phyloP scores from a whole-genome alignment of 768 basidiomycete genomes.

The Phlebiopsis gigantea region DNA sequence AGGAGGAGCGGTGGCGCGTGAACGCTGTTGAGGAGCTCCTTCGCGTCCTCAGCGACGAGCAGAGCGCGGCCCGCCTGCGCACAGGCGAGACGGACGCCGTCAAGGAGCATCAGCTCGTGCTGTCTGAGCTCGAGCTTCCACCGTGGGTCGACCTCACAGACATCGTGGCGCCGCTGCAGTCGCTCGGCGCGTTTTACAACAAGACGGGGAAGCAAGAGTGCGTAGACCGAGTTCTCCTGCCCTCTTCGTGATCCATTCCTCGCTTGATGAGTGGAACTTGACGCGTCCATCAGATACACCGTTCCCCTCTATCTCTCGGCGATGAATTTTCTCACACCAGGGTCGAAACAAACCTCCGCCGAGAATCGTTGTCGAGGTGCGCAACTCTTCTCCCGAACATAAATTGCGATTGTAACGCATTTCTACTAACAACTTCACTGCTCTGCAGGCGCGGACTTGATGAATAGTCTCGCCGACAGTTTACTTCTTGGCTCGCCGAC shows the following conservation, averaged over 20 bases:
- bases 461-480: constrained; percentile 44
- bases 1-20: constrained; percentile 38
- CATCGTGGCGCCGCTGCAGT: constrained; percentile 63
- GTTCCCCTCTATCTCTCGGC: constrained; percentile 63
- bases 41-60: constrained; percentile 32
- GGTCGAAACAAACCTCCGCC: constrained; percentile 21
- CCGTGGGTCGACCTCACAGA: constrained; percentile 55
- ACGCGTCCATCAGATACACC: constrained; percentile 43
- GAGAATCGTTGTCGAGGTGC: constrained; percentile 61
- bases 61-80: background rate
- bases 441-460: constrained; percentile 37
- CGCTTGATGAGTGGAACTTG: background rate
- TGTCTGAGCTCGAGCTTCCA: constrained; percentile 50
- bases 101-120: constrained; percentile 12
- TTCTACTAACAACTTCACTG: background rate
- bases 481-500: constrained; percentile 34
- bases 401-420: no score
- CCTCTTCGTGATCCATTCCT: background rate
- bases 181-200: constrained; percentile 58
- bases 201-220: constrained; percentile 52
- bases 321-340: constrained; percentile 47
- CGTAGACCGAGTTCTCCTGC: constrained; percentile 18
- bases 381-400: constrained; percentile 6
- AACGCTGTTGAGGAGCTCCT: constrained; percentile 41
- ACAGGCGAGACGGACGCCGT: background rate